Evolutionary conservation across 176 grass and related monocot species (phyloP).

Genomic region (Avena insularis): DNA sequence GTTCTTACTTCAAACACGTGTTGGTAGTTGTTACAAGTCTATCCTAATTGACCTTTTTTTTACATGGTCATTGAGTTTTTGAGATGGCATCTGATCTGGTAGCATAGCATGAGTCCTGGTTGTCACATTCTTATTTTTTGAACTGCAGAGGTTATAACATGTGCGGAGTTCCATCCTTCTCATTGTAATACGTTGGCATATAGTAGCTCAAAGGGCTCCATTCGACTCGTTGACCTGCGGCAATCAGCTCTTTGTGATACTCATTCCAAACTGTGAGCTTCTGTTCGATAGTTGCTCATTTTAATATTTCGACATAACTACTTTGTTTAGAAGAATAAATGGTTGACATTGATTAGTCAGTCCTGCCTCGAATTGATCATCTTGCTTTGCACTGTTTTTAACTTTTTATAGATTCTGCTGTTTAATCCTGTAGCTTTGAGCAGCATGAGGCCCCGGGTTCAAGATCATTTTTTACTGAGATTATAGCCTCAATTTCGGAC

Average conservation of each 20-base stretch:
- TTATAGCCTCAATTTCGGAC: slow-evolving; percentile 98
- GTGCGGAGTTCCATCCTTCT: slow-evolving; percentile 87
- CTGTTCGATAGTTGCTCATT: slow-evolving; percentile 41
- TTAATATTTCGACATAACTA: slow-evolving; percentile 41
- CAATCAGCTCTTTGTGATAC: slow-evolving; percentile 89
- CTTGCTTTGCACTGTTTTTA: slow-evolving; percentile 22
- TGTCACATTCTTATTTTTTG: slow-evolving; percentile 32
- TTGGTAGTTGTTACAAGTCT: not conserved
- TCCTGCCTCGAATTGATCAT: slow-evolving; percentile 35
- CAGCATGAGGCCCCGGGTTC: slow-evolving; percentile 79
- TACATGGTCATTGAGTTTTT: slow-evolving; percentile 2
- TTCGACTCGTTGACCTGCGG: slow-evolving; percentile 89
- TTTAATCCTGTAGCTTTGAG: slow-evolving; percentile 74
- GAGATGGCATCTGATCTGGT: slow-evolving; percentile 32
- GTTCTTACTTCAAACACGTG: slow-evolving; percentile 32
- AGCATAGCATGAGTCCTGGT: slow-evolving; percentile 31
- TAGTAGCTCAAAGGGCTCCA: slow-evolving; percentile 95
- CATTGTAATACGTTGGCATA: slow-evolving; percentile 89
- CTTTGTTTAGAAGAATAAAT: slow-evolving; percentile 27
- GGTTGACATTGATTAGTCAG: not conserved
- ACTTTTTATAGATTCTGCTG: slow-evolving; percentile 34
- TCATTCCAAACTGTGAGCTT: slow-evolving; percentile 82
- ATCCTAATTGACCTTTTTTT: slow-evolving; percentile 21
- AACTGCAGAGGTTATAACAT: slow-evolving; percentile 92
- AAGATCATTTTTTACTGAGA: slow-evolving; percentile 99